phyloP scores from a whole-genome alignment of 305 asterid genomes.

The Fraxinus dipetala region DNA sequence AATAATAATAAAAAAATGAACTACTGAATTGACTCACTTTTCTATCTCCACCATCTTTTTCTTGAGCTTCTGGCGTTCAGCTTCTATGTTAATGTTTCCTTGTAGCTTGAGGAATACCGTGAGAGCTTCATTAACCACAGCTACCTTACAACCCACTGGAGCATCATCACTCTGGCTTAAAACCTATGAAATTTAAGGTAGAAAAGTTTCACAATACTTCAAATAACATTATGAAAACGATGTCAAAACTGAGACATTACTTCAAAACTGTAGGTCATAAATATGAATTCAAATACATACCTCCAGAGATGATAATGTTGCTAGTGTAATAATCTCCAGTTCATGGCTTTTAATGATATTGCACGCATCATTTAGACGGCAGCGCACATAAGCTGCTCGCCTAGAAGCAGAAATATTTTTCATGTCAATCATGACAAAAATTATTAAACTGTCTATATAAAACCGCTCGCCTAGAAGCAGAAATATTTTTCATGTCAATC shows the following conservation, averaged over 20 bases:
- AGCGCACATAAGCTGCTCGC: slow-evolving; percentile 67
- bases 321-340: slow-evolving; percentile 74
- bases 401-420: slow-evolving; percentile 30
- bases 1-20: no score
- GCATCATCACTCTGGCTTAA: slow-evolving; percentile 52
- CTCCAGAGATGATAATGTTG: slow-evolving; percentile 59
- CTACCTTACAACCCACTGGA: slow-evolving; percentile 72
- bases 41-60: slow-evolving; percentile 75
- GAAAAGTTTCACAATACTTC: neutral
- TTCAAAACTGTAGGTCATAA: neutral
- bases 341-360: slow-evolving; percentile 45
- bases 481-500: neutral
- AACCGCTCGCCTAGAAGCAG: slow-evolving; percentile 51
- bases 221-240: neutral
- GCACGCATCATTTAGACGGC: slow-evolving; percentile 51
- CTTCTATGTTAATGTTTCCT: slow-evolving; percentile 54
- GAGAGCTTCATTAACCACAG: slow-evolving; percentile 61
- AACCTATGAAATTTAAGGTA: slow-evolving; percentile 41
- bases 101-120: slow-evolving; percentile 56
- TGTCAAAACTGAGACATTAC: neutral
- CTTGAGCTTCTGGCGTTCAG: slow-evolving; percentile 70
- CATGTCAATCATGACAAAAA: neutral
- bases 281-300: slow-evolving; percentile 34
- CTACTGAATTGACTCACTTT: slow-evolving; percentile 42
- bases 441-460: neutral